phyloP scores from a whole-genome alignment of 2,329 filamentous ascomycete genomes.

The Thyridium curvatum region DNA sequence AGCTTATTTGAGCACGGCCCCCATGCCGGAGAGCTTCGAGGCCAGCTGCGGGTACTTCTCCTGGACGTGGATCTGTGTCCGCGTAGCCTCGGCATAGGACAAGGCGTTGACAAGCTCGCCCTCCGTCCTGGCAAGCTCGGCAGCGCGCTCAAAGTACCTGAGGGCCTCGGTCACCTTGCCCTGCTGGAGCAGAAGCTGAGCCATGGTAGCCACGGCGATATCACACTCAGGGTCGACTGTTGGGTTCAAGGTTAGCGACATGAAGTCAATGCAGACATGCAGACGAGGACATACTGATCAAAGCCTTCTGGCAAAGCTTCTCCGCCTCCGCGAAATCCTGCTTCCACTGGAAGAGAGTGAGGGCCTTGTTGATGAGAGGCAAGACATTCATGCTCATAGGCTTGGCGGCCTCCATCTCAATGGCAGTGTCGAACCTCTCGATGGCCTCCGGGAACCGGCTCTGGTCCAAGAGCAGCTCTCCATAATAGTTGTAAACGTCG shows the following conservation, averaged over 20 bases:
- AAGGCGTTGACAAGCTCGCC: conserved; percentile 94
- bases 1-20: conserved; percentile 2
- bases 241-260: conserved; percentile 4
- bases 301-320: conserved; percentile 91
- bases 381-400: conserved; percentile 96
- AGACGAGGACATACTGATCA: conserved; percentile 69
- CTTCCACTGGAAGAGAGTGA: conserved; percentile 97
- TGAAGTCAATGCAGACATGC: neutral
- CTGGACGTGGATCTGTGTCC: conserved; percentile 89
- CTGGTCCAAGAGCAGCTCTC: conserved; percentile 93
- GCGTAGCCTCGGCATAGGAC: conserved; percentile 92
- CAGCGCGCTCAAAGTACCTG: conserved; percentile 94
- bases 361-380: conserved; percentile 95
- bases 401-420: conserved; percentile 94
- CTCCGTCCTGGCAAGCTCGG: conserved; percentile 88
- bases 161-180: conserved; percentile 94
- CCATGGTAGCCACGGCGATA: conserved; percentile 98
- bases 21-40: conserved; percentile 59
- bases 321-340: conserved; percentile 92
- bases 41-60: conserved; percentile 80
- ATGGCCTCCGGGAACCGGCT: conserved; percentile 93
- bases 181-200: conserved; percentile 92
- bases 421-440: conserved; percentile 96
- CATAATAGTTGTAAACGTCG: conserved; percentile 99
- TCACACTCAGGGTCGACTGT: conserved; percentile 96